These are phyloP conservation scores for Vigna angularis DNA, from an alignment of 306 rosid species.

Conservation along the genomic window DNA sequence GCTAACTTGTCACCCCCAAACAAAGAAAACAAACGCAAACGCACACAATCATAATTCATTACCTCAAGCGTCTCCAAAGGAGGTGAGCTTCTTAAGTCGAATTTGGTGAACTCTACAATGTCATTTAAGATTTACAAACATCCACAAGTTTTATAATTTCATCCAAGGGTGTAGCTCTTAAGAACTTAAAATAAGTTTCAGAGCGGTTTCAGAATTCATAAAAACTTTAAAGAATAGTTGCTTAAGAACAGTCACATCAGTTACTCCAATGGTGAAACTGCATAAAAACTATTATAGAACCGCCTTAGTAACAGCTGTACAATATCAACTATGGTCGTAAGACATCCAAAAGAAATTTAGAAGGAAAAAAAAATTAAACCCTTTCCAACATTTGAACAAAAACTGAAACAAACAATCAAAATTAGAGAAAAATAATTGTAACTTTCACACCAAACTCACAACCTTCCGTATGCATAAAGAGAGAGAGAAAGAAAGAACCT, in stretches of 20 bases:
- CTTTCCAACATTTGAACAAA: slow-evolving; percentile 8
- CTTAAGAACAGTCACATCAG: neutral
- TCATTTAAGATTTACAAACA: neutral
- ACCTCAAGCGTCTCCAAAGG: neutral
- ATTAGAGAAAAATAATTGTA: neutral
- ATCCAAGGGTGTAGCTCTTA: neutral
- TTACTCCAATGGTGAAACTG: neutral
- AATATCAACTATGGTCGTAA: neutral
- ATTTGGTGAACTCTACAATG: neutral
- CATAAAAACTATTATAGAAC: neutral
- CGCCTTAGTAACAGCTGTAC: neutral
- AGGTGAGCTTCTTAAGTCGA: neutral
- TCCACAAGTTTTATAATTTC: neutral
- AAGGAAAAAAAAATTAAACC: neutral
- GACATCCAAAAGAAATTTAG: neutral
- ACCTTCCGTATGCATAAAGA: neutral
- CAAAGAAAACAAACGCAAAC: neutral
- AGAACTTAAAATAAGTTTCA: neutral
- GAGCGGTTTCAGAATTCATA: neutral
- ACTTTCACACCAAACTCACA: slow-evolving; percentile 11
- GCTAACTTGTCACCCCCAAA: neutral
- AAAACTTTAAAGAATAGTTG: neutral
- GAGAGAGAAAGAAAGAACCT: slow-evolving; percentile 51
- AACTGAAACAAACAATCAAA: slow-evolving; percentile 31
- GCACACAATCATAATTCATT: slow-evolving; percentile 24